Conservation (phyloP, 306 rosid genomes). For the Herpetospermum pedunculosum region DNA sequence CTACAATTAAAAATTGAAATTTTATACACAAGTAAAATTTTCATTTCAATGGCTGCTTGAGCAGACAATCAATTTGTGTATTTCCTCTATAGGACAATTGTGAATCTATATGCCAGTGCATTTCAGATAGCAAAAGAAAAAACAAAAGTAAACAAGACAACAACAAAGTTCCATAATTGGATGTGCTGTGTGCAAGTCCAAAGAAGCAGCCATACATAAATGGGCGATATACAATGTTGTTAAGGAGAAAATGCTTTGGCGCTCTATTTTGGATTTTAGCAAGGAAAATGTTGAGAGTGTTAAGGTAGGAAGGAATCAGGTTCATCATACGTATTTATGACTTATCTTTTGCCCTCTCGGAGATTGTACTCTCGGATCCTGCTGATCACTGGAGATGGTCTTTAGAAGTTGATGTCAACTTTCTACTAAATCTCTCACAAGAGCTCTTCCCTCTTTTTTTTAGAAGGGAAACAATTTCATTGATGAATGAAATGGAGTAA, state of each 20-base stretch:
- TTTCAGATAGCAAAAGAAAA: background rate
- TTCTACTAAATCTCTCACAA: too few species aligned
- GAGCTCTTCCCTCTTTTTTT: too few species aligned
- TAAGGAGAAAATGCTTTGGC: too few species aligned
- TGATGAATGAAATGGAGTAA: too few species aligned
- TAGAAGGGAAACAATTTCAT: too few species aligned
- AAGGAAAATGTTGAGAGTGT: background rate
- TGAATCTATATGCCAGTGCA: background rate
- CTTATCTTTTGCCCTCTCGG: too few species aligned
- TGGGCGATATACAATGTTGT: background rate
- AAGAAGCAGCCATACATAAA: background rate
- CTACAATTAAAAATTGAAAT: constrained; percentile 26
- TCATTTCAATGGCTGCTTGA: background rate
- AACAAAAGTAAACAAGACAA: background rate
- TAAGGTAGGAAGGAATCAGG: background rate
- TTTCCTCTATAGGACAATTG: background rate
- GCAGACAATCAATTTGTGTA: background rate
- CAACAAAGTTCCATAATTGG: background rate
- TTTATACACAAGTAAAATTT: background rate
- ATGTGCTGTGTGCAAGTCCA: background rate
- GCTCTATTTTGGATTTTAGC: background rate
- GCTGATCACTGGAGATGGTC: too few species aligned
- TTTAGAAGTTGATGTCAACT: too few species aligned
- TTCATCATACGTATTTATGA: background rate
- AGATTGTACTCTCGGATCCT: too few species aligned